phyloP scores from a whole-genome alignment of 108 stramenopile species.

The Pseudonitzschia multiseries region DNA sequence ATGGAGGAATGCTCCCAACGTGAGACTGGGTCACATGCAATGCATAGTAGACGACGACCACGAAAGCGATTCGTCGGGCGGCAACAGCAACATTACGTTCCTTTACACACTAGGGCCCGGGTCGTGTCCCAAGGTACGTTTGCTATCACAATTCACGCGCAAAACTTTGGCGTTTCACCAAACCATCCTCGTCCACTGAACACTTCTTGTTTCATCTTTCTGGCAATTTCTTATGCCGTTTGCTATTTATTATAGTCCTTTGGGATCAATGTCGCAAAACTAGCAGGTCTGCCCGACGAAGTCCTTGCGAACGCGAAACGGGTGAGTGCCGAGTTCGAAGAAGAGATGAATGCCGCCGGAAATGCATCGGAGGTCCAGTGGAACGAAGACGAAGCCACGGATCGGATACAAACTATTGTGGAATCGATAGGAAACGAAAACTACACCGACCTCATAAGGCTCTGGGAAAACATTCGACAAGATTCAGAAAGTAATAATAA shows the following conservation, averaged over 20 bases:
- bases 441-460: background rate
- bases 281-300: slow-evolving; percentile 95
- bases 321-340: slow-evolving; percentile 78
- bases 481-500: too few relatives aligned
- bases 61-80: slow-evolving; percentile 32
- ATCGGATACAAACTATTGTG: background rate
- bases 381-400: slow-evolving; percentile 3
- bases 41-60: slow-evolving; percentile 81
- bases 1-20: slow-evolving; percentile 77
- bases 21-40: slow-evolving; percentile 98
- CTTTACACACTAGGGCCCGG: slow-evolving; percentile 96
- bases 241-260: slow-evolving; percentile 73
- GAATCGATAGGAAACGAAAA: background rate
- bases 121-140: slow-evolving; percentile 76
- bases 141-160: too few relatives aligned
- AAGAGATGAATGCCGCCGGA: slow-evolving; percentile 48
- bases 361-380: background rate
- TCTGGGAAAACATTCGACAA: slow-evolving; percentile 2
- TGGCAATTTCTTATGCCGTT: background rate
- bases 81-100: slow-evolving; percentile 89
- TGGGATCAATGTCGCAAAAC: slow-evolving; percentile 98
- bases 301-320: slow-evolving; percentile 82
- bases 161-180: background rate
- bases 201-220: background rate
- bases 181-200: background rate